Percentiles rank a stretch among this genome's conserved stretches.
These are phyloP conservation scores for Hemisphaericaspora xylofermentans DNA, from an alignment of 1,139 yeast genomes.

Conservation along the genomic window DNA sequence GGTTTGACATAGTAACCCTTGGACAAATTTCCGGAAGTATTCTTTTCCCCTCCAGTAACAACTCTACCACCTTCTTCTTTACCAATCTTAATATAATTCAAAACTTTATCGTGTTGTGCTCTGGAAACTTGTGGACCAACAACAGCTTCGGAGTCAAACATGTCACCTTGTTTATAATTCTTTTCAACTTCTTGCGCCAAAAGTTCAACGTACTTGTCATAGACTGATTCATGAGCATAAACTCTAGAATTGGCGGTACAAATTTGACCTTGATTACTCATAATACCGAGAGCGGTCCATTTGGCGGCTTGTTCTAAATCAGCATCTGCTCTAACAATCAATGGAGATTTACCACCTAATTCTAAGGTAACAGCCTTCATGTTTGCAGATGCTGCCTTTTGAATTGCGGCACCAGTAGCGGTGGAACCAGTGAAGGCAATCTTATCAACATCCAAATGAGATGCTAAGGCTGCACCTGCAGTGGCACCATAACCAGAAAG, in stretches of 20 bases:
- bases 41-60: conserved; percentile 47
- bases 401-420: conserved; percentile 61
- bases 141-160: conserved; percentile 56
- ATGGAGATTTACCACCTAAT: conserved; percentile 90
- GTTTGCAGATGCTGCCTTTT: conserved; percentile 56
- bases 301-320: conserved; percentile 79
- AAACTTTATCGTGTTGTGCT: conserved; percentile 61
- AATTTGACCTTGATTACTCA: conserved; percentile 65
- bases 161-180: conserved; percentile 57
- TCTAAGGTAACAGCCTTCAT: conserved; percentile 81
- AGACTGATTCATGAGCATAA: conserved; percentile 42
- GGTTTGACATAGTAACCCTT: conserved; percentile 55
- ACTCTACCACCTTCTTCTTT: conserved; percentile 57
- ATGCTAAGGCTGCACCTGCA: conserved; percentile 59
- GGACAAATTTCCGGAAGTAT: conserved; percentile 32
- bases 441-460: conserved; percentile 57
- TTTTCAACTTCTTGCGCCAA: conserved; percentile 36
- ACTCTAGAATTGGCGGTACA: conserved; percentile 49
- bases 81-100: conserved; percentile 51
- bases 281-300: conserved; percentile 83
- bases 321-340: conserved; percentile 68
- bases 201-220: conserved; percentile 48
- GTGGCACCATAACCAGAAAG: conserved; percentile 56
- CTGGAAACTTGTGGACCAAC: conserved; percentile 82
- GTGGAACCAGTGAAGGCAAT: conserved; percentile 68